These are phyloP conservation scores for Citeromyces matritensis DNA, from an alignment of 805 yeast species.

Conservation along the genomic window DNA sequence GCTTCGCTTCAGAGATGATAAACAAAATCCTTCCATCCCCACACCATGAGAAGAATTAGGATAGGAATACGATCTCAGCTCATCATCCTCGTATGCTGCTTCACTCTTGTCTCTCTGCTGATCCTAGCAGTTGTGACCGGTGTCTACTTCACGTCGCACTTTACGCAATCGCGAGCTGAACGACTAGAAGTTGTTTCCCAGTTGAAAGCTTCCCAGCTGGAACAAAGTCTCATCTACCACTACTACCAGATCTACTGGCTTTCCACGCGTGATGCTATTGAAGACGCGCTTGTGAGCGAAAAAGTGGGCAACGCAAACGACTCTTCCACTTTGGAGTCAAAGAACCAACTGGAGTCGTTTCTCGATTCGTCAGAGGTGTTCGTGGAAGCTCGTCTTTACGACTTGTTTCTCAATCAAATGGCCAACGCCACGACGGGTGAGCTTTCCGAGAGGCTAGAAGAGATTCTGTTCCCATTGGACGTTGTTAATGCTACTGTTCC, in stretches of 20 bases:
- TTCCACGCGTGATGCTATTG: conserved; percentile 44
- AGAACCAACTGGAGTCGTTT: conserved; percentile 39
- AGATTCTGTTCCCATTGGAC: conserved; percentile 33
- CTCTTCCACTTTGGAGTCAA: conserved; percentile 28
- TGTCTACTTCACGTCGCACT: conserved; percentile 52
- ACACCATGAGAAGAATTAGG: conserved; percentile 14
- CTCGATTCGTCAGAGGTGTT: conserved; percentile 48
- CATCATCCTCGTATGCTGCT: conserved; percentile 51
- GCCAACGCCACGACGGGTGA: conserved; percentile 21
- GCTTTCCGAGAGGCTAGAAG: conserved; percentile 14
- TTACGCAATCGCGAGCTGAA: conserved; percentile 49
- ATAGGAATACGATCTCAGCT: conserved; percentile 68
- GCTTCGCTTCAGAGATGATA: neutral
- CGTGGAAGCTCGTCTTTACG: conserved; percentile 54
- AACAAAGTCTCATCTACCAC: conserved; percentile 45
- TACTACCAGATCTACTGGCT: conserved; percentile 61
- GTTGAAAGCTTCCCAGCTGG: conserved; percentile 65
- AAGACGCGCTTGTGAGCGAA: conserved; percentile 41
- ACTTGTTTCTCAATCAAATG: conserved; percentile 35
- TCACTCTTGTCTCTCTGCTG: conserved; percentile 54
- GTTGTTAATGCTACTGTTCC: conserved; percentile 26
- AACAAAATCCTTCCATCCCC: conserved; percentile 3
- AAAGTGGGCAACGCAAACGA: conserved; percentile 59
- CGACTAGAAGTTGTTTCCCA: conserved; percentile 67
- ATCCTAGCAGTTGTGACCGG: conserved; percentile 67